Evolutionary conservation across 495 filamentous ascomycete genomes (phyloP).

Genomic region (Patellaria atrata): DNA sequence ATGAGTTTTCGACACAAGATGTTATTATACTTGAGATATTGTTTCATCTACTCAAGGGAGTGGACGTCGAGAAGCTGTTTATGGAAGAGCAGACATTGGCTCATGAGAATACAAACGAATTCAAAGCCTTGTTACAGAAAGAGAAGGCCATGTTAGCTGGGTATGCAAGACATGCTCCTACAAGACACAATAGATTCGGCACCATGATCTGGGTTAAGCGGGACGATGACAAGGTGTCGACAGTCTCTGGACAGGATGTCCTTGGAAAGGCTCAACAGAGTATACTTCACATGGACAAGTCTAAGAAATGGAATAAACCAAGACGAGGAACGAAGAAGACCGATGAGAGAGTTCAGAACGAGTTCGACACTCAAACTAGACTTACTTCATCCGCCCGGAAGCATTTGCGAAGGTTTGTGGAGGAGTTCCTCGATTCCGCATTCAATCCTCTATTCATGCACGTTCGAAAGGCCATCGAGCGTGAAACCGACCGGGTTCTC

Average conservation of each 20-base stretch:
- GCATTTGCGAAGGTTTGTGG: constrained; percentile 67
- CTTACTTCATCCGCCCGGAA: constrained; percentile 53
- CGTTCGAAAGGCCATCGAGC: constrained; percentile 76
- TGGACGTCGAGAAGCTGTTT: constrained; percentile 76
- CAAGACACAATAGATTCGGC: constrained; percentile 85
- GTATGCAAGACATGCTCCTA: constrained; percentile 66
- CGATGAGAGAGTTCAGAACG: constrained; percentile 44
- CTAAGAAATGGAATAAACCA: constrained; percentile 81
- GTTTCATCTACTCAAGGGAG: constrained; percentile 82
- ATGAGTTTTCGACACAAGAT: constrained; percentile 83
- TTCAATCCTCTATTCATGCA: constrained; percentile 91
- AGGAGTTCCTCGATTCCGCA: constrained; percentile 86
- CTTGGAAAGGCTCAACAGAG: constrained; percentile 58
- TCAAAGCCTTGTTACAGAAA: constrained; percentile 56
- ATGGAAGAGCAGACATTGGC: constrained; percentile 58
- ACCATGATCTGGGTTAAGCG: constrained; percentile 96
- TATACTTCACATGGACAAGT: constrained; percentile 77
- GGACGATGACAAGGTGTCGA: constrained; percentile 59
- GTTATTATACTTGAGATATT: constrained; percentile 74
- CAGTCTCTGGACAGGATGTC: constrained; percentile 75
- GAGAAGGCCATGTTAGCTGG: constrained; percentile 67
- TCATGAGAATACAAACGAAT: constrained; percentile 54
- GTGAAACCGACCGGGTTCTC: constrained; percentile 67
- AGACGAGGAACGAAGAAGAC: constrained; percentile 44
- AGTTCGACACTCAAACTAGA: constrained; percentile 58